Base-by-base conservation (phyloP, 2,329 filamentous ascomycete species). In the Alternaria burnsii region DNA sequence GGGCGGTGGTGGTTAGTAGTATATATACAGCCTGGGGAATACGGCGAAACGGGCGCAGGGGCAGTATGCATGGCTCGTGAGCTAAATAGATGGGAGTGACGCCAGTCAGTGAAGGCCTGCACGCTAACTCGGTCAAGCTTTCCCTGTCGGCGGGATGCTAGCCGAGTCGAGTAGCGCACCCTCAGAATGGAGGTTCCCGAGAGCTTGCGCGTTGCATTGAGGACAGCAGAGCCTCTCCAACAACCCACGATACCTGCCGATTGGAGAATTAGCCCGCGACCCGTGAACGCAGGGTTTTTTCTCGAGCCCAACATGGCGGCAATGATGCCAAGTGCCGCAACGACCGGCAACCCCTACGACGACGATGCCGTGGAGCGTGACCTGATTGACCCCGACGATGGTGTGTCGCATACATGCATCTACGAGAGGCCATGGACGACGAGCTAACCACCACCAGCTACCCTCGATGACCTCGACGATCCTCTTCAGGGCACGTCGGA, bases 381-480 rank as follows among this genome's bases (percentile, higher is more conserved):
- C 72, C 78, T 84, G 63, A 84, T 85, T 53, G 83, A 85, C 70
- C 82, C 83, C 20, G 83, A 85, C 71, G 83, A 84, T 77, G 82
- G 82, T 84, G 76, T 61, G 73, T 65, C 63, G 52, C 61, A 62
- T 66, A 51, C 59, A 62, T 62, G 65, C 60, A 62, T 63, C 12
- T 42, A 41, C 11, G 38, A 7, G 28, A 38, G 20, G 48, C 16
- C 30, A 36, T 38, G 18, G 44, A 22, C 3, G 42, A 54, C 34
- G 26, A 34, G 48, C 58, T 64, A 62, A 66, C 63, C 51, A 47
- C 62, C 46, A 61, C 67, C 61, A 92, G 92, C 91, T 74, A 92
- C 93, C 71, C 89, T 97, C 73, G 91, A 95, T 79, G 93, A 97
- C 78, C 93, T 97, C 73, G 94, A 97, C 75, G 93, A 97, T 80